phyloP scores from a whole-genome alignment of 345 rosid genomes.

The Clausena lansium region DNA sequence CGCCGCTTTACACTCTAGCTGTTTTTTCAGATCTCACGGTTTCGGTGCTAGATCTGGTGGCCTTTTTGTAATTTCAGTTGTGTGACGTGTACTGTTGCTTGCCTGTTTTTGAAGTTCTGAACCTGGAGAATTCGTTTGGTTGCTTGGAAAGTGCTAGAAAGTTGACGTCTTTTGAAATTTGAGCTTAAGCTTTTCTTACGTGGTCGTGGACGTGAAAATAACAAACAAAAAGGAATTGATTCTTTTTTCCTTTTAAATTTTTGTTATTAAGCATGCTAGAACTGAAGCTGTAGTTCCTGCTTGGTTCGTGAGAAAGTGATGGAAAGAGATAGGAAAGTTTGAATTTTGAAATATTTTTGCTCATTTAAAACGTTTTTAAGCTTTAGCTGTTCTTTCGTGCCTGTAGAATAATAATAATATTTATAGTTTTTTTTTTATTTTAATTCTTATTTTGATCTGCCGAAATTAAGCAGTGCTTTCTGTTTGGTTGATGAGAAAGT shows the following conservation, averaged over 20 bases:
- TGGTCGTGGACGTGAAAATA: neutral
- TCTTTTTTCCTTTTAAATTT: neutral
- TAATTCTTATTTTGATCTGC: neutral
- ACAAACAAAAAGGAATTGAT: neutral
- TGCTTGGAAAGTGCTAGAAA: neutral
- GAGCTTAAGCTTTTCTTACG: neutral
- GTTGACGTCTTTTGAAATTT: neutral
- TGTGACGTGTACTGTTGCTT: too few relatives aligned
- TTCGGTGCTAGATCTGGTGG: constrained; percentile 10
- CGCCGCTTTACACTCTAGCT: neutral
- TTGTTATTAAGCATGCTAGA: neutral
- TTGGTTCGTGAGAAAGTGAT: neutral
- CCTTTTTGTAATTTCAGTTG: neutral
- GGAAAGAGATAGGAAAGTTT: neutral
- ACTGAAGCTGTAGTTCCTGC: neutral
- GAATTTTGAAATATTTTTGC: too few relatives aligned
- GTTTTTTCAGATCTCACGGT: neutral
- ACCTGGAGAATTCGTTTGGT: neutral
- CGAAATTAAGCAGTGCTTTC: neutral
- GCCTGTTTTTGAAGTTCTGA: neutral
- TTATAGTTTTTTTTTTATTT: too few relatives aligned
- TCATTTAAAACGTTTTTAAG: too few relatives aligned
- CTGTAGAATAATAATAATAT: too few relatives aligned
- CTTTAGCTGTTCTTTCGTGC: too few relatives aligned
- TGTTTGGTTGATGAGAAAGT: constrained; percentile 2